Percentiles rank a stretch among this genome's conserved stretches.
phyloP scores from a whole-genome alignment of 1,284 basidiomycete genomes.

The Trametes polyzona region DNA sequence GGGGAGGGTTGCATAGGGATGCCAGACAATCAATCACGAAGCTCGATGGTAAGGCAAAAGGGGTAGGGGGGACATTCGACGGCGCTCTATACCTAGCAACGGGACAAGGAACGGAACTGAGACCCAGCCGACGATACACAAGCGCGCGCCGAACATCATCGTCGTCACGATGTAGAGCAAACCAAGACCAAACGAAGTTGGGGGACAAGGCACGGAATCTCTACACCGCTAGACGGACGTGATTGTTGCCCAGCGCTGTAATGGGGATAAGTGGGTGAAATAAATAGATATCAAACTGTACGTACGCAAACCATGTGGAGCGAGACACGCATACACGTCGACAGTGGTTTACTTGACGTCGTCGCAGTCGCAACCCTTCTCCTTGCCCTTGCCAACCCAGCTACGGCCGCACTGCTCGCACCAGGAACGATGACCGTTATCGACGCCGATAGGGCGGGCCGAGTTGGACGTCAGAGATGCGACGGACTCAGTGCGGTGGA shows the following conservation, averaged over 20 bases:
- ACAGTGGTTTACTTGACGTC: constrained; percentile 59
- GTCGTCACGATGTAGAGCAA: constrained; percentile 35
- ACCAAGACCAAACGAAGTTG: constrained; percentile 21
- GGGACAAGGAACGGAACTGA: constrained; percentile 8
- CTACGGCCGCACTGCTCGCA: constrained; percentile 78
- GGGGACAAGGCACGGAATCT: constrained; percentile 23
- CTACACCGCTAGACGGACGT: constrained; percentile 38
- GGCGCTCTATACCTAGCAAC: constrained; percentile 8
- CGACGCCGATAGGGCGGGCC: constrained; percentile 56
- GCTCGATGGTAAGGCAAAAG: constrained; percentile 13
- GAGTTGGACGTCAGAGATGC: constrained; percentile 37
- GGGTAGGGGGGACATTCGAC: constrained; percentile 17
- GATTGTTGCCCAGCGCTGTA: constrained; percentile 36
- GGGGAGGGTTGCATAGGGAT: constrained; percentile 9
- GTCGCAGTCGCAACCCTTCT: constrained; percentile 62
- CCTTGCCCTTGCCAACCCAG: constrained; percentile 61
- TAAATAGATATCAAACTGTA: constrained; percentile 10
- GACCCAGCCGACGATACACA: constrained; percentile 13
- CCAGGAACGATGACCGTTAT: constrained; percentile 63
- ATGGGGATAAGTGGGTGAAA: background rate
- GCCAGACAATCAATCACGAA: constrained; percentile 16
- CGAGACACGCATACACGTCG: constrained; percentile 9
- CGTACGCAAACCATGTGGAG: constrained; percentile 35
- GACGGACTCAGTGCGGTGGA: constrained; percentile 73
- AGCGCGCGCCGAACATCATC: constrained; percentile 25